Conservation (phyloP, 306 rosid species). For the Sophora flavescens region DNA sequence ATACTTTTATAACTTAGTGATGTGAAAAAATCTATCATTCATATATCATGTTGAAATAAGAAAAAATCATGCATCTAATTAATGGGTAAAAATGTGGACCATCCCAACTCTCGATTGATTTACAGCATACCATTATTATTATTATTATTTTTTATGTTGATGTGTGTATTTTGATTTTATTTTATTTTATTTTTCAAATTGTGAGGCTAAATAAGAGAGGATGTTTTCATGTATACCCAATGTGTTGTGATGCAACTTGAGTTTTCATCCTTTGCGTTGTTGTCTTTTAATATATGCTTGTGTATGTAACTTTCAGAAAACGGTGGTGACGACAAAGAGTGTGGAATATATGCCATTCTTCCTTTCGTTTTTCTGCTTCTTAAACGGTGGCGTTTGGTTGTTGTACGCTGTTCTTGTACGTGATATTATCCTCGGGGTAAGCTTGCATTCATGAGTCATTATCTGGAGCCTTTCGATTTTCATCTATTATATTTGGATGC, state of each 20-base stretch:
- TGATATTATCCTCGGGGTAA: conserved; percentile 69
- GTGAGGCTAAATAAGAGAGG: neutral
- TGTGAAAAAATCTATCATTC: no score
- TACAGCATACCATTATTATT: no score
- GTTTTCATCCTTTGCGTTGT: neutral
- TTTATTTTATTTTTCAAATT: neutral
- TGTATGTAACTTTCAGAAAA: conserved; percentile 56
- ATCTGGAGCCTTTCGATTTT: neutral
- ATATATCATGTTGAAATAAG: no score
- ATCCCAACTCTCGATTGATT: no score
- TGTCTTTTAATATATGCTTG: neutral
- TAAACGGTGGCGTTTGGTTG: conserved; percentile 73
- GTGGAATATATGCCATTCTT: conserved; percentile 78
- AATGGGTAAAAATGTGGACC: no score
- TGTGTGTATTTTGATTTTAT: no score
- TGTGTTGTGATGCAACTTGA: neutral
- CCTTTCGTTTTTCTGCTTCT: conserved; percentile 63
- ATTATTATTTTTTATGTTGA: no score
- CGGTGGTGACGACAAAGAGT: conserved; percentile 69
- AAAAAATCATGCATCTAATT: no score
- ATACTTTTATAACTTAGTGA: no score
- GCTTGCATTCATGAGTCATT: neutral
- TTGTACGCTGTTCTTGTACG: conserved; percentile 60
- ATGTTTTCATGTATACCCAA: neutral
- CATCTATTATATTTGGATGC: neutral